These are phyloP conservation scores for Sporothrix mexicana DNA, from an alignment of 2,329 filamentous ascomycete species.

Conservation along the genomic window DNA sequence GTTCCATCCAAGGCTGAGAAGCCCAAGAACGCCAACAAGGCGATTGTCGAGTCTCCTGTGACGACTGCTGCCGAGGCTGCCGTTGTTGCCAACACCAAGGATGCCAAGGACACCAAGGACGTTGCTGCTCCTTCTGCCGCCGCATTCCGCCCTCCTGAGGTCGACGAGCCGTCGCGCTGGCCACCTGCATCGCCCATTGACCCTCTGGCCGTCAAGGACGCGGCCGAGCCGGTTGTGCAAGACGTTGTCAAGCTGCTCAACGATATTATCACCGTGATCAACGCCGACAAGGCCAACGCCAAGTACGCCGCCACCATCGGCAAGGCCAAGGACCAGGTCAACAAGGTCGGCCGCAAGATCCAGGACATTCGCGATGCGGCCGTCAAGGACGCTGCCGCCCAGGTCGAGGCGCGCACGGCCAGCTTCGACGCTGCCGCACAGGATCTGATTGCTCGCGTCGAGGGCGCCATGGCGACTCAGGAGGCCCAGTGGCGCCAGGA, in stretches of 20 bases:
- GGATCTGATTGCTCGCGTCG: constrained; percentile 86
- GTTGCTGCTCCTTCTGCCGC: constrained; percentile 34
- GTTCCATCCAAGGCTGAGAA: constrained; percentile 18
- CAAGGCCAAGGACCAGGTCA: constrained; percentile 84
- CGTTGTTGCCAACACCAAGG: constrained; percentile 21
- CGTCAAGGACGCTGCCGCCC: constrained; percentile 72
- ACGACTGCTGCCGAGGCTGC: constrained; percentile 1
- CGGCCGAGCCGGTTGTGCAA: constrained; percentile 85
- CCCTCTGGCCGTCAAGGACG: constrained; percentile 74
- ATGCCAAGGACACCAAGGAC: constrained; percentile 38
- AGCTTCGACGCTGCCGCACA: constrained; percentile 87
- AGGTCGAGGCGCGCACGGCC: constrained; percentile 72
- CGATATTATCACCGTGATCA: constrained; percentile 91
- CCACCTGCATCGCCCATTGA: constrained; percentile 75
- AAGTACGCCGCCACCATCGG: constrained; percentile 79
- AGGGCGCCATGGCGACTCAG: constrained; percentile 79
- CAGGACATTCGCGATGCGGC: constrained; percentile 71
- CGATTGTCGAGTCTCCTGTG: constrained; percentile 5
- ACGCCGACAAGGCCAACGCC: constrained; percentile 78
- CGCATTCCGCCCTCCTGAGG: constrained; percentile 62
- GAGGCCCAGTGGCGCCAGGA: constrained; percentile 84
- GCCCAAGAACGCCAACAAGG: background rate
- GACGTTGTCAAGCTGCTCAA: constrained; percentile 95
- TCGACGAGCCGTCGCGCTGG: constrained; percentile 68
- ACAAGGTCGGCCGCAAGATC: constrained; percentile 80